phyloP scores from a whole-genome alignment of 805 yeast genomes.

The Ogataea kodamae region DNA sequence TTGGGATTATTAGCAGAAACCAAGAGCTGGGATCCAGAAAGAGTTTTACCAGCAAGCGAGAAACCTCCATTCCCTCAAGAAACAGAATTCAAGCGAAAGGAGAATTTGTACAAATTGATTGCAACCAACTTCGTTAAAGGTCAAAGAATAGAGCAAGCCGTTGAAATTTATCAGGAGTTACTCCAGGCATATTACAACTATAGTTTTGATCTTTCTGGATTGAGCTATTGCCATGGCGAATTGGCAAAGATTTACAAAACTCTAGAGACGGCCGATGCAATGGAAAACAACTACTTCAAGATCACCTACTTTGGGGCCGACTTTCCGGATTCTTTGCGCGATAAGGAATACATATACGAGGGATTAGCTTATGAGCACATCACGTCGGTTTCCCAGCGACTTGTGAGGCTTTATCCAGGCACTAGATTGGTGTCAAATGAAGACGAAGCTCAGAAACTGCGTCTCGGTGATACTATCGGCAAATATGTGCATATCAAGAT shows the following conservation, averaged over 20 bases:
- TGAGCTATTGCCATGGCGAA: conserved; percentile 66
- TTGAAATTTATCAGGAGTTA: conserved; percentile 72
- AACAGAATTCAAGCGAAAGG: conserved; percentile 77
- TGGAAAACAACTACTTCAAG: conserved; percentile 73
- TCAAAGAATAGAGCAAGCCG: conserved; percentile 72
- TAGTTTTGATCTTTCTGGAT: conserved; percentile 72
- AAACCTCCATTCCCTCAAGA: conserved; percentile 79
- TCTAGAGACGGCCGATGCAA: conserved; percentile 65
- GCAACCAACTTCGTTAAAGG: conserved; percentile 71
- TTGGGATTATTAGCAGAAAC: conserved; percentile 75
- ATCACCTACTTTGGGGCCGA: conserved; percentile 81
- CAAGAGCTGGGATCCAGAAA: conserved; percentile 67
- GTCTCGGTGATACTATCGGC: conserved; percentile 58
- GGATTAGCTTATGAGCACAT: conserved; percentile 87
- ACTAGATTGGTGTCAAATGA: conserved; percentile 61
- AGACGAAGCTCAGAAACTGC: conserved; percentile 49
- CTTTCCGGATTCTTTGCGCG: conserved; percentile 73
- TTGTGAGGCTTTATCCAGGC: conserved; percentile 75
- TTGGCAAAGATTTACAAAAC: conserved; percentile 65
- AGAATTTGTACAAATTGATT: conserved; percentile 62
- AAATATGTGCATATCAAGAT: conserved; percentile 67
- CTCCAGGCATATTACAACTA: conserved; percentile 68
- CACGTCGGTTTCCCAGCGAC: conserved; percentile 73
- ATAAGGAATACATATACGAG: conserved; percentile 76
- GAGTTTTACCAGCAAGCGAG: conserved; percentile 49